Conservation (phyloP, 768 basidiomycete genomes). For the Tubosaeta brunneosetosa region DNA sequence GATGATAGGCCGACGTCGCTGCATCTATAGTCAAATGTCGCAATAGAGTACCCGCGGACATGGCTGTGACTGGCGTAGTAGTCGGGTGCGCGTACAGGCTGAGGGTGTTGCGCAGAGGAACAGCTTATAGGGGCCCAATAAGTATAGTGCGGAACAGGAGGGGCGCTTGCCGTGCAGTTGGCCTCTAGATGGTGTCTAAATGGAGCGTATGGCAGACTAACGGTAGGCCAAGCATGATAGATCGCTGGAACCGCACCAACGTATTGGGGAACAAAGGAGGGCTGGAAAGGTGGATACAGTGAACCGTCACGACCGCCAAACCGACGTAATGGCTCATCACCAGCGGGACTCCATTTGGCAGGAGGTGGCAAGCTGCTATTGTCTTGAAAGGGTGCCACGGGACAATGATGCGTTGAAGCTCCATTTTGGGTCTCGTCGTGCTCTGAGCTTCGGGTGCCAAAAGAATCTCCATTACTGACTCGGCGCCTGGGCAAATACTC, state of each 20-base stretch:
- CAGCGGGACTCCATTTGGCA: constrained; percentile 76
- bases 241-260: constrained; percentile 28
- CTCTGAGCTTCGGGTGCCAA: constrained; percentile 1
- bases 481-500: constrained; percentile 77
- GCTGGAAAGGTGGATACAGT: constrained; percentile 63
- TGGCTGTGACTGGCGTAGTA: constrained; percentile 45
- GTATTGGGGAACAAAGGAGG: constrained; percentile 39
- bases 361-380: constrained; percentile 58
- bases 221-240: constrained; percentile 27
- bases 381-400: constrained; percentile 7
- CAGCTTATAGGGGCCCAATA: constrained; percentile 23
- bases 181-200: constrained; percentile 20
- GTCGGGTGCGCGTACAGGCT: constrained; percentile 53
- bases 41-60: constrained; percentile 56
- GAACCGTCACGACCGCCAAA: constrained; percentile 47
- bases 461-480: constrained; percentile 15
- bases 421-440: constrained; percentile 1
- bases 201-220: constrained; percentile 14
- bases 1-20: constrained; percentile 43
- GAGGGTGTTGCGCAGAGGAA: constrained; percentile 49
- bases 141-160: constrained; percentile 15
- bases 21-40: constrained; percentile 50
- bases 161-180: constrained; percentile 9
- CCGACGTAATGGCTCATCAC: constrained; percentile 68
- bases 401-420: constrained; percentile 2